phyloP scores from a whole-genome alignment of 2,329 filamentous ascomycete species.

The Sarocladium strictum region DNA sequence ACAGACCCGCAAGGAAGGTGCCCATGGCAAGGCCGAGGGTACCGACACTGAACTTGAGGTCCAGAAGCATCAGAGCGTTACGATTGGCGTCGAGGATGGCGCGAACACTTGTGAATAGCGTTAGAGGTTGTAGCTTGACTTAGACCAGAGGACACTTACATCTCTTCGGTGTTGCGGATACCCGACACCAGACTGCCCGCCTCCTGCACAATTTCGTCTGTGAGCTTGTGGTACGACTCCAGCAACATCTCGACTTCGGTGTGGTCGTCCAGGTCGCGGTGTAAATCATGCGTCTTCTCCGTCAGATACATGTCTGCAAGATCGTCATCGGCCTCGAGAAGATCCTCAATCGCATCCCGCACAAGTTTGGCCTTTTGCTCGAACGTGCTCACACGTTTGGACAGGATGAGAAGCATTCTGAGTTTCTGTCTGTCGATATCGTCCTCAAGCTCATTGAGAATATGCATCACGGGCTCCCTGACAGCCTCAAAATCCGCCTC shows the following conservation, averaged over 20 bases:
- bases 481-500: slow-evolving; percentile 95
- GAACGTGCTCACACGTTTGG: slow-evolving; percentile 92
- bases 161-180: slow-evolving; percentile 97
- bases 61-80: slow-evolving; percentile 94
- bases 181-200: slow-evolving; percentile 88
- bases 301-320: slow-evolving; percentile 91
- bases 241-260: slow-evolving; percentile 95
- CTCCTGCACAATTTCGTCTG: slow-evolving; percentile 95
- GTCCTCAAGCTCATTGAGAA: slow-evolving; percentile 86
- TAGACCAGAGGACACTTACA: slow-evolving; percentile 54
- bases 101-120: slow-evolving; percentile 60
- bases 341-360: slow-evolving; percentile 87
- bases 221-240: slow-evolving; percentile 96
- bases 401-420: slow-evolving; percentile 83
- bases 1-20: slow-evolving; percentile 95
- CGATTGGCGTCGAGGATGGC: slow-evolving; percentile 97
- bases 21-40: slow-evolving; percentile 92
- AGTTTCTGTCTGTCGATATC: slow-evolving; percentile 95
- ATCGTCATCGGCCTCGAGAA: slow-evolving; percentile 95
- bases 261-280: slow-evolving; percentile 76
- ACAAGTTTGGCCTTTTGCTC: slow-evolving; percentile 95
- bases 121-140: not conserved
- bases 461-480: slow-evolving; percentile 82
- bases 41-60: slow-evolving; percentile 92
- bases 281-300: slow-evolving; percentile 71